Conservation (phyloP, 352 stramenopile genomes). For the Pythium apleroticum region DNA sequence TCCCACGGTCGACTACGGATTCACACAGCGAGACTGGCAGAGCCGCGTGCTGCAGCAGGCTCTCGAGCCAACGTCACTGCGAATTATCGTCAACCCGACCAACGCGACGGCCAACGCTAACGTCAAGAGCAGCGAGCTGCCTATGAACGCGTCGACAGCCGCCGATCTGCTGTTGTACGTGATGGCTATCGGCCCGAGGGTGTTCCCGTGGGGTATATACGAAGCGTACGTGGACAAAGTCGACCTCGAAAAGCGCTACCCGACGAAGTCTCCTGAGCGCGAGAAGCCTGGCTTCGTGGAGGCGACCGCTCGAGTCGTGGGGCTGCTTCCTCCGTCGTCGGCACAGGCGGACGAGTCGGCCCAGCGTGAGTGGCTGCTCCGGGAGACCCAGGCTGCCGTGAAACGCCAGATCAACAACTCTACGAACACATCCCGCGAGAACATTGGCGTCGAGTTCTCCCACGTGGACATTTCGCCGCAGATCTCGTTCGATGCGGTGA, state of each 20-base stretch:
- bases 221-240: not conserved
- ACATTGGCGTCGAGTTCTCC: conserved; percentile 16
- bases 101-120: not conserved
- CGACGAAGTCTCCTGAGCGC: not conserved
- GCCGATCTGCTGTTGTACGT: conserved; percentile 18
- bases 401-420: conserved; percentile 13
- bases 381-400: not conserved
- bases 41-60: conserved; percentile 1
- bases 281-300: not conserved
- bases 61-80: not conserved
- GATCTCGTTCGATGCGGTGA: conserved; percentile 23
- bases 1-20: conserved; percentile 7
- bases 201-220: conserved; percentile 8
- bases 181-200: not conserved
- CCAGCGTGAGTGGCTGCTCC: not conserved
- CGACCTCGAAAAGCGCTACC: not conserved
- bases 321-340: not conserved
- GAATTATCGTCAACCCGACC: conserved; percentile 10
- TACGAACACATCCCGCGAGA: not conserved
- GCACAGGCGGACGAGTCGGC: not conserved
- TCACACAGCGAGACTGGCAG: conserved; percentile 17
- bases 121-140: conserved; percentile 4
- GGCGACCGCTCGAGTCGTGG: not conserved
- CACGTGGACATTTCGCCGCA: conserved; percentile 2
- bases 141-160: conserved; percentile 24